These are phyloP conservation scores for Niebla homalea DNA, from an alignment of 495 filamentous ascomycete species.

Conservation along the genomic window DNA sequence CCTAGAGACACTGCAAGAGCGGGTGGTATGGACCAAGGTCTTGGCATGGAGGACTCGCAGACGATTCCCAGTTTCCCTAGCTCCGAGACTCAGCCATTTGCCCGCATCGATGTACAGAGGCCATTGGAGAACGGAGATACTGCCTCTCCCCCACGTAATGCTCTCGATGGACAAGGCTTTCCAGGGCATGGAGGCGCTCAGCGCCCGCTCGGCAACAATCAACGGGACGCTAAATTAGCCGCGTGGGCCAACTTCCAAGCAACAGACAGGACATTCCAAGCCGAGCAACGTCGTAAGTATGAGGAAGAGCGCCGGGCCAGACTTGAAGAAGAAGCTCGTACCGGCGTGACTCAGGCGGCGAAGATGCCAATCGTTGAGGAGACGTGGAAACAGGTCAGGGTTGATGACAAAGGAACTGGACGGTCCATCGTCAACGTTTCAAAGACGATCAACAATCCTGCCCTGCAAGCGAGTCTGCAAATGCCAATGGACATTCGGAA, in stretches of 20 bases:
- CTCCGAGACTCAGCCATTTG: not conserved
- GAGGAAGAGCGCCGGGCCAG: constrained; percentile 26
- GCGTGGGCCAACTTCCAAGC: constrained; percentile 40
- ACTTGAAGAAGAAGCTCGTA: constrained; percentile 24
- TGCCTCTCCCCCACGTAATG: no score
- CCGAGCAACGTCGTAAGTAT: constrained; percentile 27
- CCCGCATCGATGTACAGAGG: not conserved
- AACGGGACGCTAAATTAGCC: constrained; percentile 4
- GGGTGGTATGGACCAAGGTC: constrained; percentile 4
- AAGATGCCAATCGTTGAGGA: constrained; percentile 43
- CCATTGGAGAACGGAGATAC: not conserved
- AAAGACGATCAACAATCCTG: constrained; percentile 20
- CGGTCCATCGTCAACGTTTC: constrained; percentile 28
- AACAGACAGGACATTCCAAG: constrained; percentile 23
- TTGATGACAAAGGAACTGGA: constrained; percentile 32
- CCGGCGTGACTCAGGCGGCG: constrained; percentile 16
- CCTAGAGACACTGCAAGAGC: constrained; percentile 8
- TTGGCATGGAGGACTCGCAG: constrained; percentile 15
- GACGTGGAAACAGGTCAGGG: constrained; percentile 46
- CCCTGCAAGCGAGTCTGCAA: constrained; percentile 20
- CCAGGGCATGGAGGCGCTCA: no score
- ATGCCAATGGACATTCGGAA: constrained; percentile 9
- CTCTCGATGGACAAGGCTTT: no score
- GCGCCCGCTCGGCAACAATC: constrained; percentile 2
- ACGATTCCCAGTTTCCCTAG: constrained; percentile 15